phyloP scores from a whole-genome alignment of 192 early-diverging fungal genomes.

The Rhizoclosmatium sp. region DNA sequence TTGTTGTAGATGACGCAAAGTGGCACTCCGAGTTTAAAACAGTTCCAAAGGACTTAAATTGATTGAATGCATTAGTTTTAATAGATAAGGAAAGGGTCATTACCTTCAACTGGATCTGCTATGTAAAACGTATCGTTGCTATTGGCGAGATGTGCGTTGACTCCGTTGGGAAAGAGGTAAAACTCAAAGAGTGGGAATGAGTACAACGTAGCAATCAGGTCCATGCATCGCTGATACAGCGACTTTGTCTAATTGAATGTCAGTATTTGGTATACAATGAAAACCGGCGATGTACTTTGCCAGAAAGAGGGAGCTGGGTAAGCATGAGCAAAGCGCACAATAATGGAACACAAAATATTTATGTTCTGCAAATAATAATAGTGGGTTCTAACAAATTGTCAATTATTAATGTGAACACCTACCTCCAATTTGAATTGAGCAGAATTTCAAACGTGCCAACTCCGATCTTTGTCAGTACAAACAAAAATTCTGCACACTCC shows the following conservation, averaged over 20 bases:
- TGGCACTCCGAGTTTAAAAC: slow-evolving; percentile 44
- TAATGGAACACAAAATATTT: no score
- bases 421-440: no score
- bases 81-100: slow-evolving; percentile 43
- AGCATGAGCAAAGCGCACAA: no score
- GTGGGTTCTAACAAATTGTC: no score
- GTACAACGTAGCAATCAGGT: slow-evolving; percentile 58
- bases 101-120: slow-evolving; percentile 52
- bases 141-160: slow-evolving; percentile 27
- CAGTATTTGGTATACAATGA: no score
- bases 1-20: slow-evolving; percentile 61
- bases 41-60: background rate
- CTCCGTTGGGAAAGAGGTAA: slow-evolving; percentile 60
- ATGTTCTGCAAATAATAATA: no score
- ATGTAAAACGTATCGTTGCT: background rate
- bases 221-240: slow-evolving; percentile 54
- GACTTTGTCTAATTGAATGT: slow-evolving; percentile 25
- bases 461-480: no score
- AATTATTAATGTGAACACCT: no score
- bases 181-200: slow-evolving; percentile 58
- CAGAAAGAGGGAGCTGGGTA: no score
- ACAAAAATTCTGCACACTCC: no score
- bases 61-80: background rate
- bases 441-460: no score
- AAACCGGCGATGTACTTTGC: no score